These are phyloP conservation scores for Dipteronia dyeriana DNA, from an alignment of 345 rosid genomes.

Conservation along the genomic window DNA sequence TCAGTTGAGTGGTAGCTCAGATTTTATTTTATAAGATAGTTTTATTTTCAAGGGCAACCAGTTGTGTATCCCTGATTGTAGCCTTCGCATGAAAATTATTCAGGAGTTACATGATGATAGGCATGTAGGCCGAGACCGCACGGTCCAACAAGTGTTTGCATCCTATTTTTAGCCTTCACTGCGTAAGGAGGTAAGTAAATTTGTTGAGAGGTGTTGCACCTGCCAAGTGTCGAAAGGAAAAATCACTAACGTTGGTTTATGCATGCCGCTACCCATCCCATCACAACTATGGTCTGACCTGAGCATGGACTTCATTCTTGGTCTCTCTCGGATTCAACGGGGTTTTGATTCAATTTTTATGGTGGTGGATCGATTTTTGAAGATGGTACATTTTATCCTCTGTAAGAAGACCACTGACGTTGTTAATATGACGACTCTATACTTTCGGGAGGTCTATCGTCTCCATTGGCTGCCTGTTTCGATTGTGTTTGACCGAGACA, in stretches of 20 bases:
- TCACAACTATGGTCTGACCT: too few species aligned
- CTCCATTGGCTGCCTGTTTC: too few species aligned
- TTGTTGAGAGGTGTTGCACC: background rate
- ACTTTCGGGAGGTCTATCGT: too few species aligned
- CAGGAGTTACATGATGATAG: background rate
- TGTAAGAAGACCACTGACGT: too few species aligned
- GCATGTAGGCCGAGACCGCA: background rate
- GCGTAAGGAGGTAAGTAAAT: background rate
- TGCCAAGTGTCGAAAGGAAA: background rate
- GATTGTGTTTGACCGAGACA: too few species aligned
- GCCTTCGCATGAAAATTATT: background rate
- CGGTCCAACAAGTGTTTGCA: background rate
- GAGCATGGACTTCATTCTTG: background rate
- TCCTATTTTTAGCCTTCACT: background rate
- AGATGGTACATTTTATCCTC: too few species aligned
- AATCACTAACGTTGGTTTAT: background rate
- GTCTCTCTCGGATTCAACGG: background rate
- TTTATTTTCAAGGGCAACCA: background rate
- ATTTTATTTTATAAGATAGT: too few species aligned
- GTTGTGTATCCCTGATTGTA: background rate
- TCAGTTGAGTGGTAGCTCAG: too few species aligned
- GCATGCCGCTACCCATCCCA: background rate
- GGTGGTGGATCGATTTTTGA: too few species aligned
- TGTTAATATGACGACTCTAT: too few species aligned
- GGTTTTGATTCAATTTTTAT: background rate